Percentiles rank a stretch among this genome's conserved stretches.
Evolutionary conservation across 768 basidiomycete genomes (phyloP).

Genomic region (Paxillus involutus): DNA sequence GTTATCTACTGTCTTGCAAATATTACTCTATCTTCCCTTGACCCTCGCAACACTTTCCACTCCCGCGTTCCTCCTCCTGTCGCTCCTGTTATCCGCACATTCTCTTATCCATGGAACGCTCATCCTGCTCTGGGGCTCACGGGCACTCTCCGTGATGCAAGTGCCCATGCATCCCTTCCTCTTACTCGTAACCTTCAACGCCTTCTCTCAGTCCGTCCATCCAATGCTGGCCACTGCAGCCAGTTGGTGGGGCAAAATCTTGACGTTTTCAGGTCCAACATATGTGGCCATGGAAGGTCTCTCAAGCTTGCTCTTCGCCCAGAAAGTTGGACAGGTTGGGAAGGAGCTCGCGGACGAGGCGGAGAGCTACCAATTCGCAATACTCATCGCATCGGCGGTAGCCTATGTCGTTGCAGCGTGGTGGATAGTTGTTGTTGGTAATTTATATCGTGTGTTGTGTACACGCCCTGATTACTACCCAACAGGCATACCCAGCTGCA

Average conservation of each 20-base stretch:
- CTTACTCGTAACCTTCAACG: constrained; percentile 84
- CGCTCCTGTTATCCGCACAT: constrained; percentile 72
- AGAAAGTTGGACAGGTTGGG: constrained; percentile 77
- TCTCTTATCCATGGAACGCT: constrained; percentile 83
- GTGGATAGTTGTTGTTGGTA: constrained; percentile 81
- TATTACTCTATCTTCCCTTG: constrained; percentile 80
- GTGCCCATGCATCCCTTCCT: constrained; percentile 87
- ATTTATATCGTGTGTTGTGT: neutral
- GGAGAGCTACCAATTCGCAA: constrained; percentile 73
- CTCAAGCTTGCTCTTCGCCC: constrained; percentile 79
- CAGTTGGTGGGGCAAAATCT: constrained; percentile 69
- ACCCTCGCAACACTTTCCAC: constrained; percentile 82
- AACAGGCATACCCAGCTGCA: constrained; percentile 77
- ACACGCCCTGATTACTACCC: constrained; percentile 10
- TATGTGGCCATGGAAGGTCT: constrained; percentile 85
- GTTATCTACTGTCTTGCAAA: constrained; percentile 75
- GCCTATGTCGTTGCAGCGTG: constrained; percentile 82
- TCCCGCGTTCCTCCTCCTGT: constrained; percentile 77
- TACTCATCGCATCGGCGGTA: constrained; percentile 74
- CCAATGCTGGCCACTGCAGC: constrained; percentile 58
- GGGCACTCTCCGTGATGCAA: constrained; percentile 73
- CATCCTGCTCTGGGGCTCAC: constrained; percentile 67
- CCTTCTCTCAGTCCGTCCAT: constrained; percentile 65
- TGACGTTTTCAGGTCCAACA: constrained; percentile 71
- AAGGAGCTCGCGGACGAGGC: constrained; percentile 70